Evolutionary conservation across 768 basidiomycete species (phyloP), one percentile per base, ranked within the genome.

Genomic region (Cyclocybe cylindracea): DNA sequence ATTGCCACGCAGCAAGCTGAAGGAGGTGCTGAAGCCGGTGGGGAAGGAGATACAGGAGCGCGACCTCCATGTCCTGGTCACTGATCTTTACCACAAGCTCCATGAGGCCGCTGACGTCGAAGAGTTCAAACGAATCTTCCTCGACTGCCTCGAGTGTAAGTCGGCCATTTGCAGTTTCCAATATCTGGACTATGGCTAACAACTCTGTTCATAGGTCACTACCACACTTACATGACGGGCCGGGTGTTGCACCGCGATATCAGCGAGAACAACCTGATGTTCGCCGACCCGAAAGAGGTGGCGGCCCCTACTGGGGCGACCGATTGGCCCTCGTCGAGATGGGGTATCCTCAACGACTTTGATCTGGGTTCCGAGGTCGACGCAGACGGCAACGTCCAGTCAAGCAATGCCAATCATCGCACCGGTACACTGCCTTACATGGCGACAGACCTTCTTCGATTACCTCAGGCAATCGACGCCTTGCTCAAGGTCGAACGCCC

Each of bases 251-350:
- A 72, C 50, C 53, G 64, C 38, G 63, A 72, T 48, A 46, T 72
- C 44, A 67, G 70, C 54, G 59, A 63, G 18, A 61, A 60, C 46
- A 70, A 67, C 46, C 48, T 70, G n/a, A 67, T 70, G 67, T 60
- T 65, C 24, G 24, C 24, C 5, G 24, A 39, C 44, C 51, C 31
- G 33, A 39, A 5, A n/a, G 14, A 13, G 36, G 40, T 7, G 39
- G 50, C 7, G 53, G 37, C 10, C 11, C n/a, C 7, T 4, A 46
- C 56, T 38, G 11, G 9, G 48, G 54, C 24, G 24, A 24, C 24
- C 24, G 24, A 24, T 5, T 24, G 24, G 24, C 24, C 24, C 5
- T 24, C 24, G 24, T 24, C 24, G 24, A 24, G 24, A 5, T 24
- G 24, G 16, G 68, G 66, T 2, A 57, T 68, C 10, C 55, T 68